Evolutionary conservation across 805 yeast species (phyloP).

Genomic region (Pichia occidentalis): DNA sequence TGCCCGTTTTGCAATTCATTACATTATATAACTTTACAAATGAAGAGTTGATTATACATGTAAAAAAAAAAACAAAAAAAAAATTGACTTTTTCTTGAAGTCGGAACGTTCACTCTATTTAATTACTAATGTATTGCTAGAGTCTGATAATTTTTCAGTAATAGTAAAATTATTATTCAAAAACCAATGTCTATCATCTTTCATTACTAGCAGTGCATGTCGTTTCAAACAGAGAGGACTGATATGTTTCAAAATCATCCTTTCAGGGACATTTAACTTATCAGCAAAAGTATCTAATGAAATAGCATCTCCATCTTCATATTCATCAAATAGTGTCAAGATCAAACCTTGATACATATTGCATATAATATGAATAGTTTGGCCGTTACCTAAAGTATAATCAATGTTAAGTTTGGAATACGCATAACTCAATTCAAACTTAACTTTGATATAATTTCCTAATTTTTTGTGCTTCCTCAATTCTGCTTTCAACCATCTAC

Average conservation of each 20-base stretch:
- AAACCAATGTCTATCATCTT: too few species aligned
- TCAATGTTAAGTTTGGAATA: not conserved
- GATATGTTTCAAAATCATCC: not conserved
- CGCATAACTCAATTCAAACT: not conserved
- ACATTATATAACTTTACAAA: too few species aligned
- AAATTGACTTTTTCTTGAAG: too few species aligned
- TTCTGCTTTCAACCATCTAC: not conserved
- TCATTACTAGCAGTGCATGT: not conserved
- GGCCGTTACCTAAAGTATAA: not conserved
- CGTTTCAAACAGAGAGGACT: not conserved
- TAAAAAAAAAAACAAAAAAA: too few species aligned
- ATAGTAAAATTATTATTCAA: too few species aligned
- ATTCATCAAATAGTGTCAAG: constrained; percentile 3
- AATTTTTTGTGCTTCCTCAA: not conserved
- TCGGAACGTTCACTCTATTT: too few species aligned
- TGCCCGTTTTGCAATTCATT: too few species aligned
- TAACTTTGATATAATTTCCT: not conserved
- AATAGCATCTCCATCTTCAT: not conserved
- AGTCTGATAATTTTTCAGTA: too few species aligned
- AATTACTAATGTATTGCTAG: too few species aligned
- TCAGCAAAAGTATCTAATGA: not conserved
- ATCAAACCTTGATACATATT: constrained; percentile 9
- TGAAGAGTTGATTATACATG: too few species aligned
- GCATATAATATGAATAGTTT: not conserved
- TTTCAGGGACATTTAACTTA: not conserved